Evolutionary conservation across 768 basidiomycete species (phyloP), one percentile per base, ranked within the genome.

Genomic region (Psilocybe cubensis): DNA sequence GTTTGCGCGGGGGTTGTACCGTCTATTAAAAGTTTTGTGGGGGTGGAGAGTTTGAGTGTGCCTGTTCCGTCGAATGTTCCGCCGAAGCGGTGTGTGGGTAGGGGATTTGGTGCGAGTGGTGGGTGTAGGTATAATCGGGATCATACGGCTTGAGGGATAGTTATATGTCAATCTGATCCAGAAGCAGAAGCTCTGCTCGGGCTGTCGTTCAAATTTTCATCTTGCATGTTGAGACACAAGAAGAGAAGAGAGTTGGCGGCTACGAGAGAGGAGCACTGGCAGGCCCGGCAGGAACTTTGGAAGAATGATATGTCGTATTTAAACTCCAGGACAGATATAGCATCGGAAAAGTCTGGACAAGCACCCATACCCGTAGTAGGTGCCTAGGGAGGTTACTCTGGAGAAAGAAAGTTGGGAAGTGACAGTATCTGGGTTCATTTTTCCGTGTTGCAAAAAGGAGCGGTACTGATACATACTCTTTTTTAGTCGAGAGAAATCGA

Each of bases 381-480:
- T 89, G 87, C 60, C 73, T 98, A 12, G 93, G 84, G 0, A 82
- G 94, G 40, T 78, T 96, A 17, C 64, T 94, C 25, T 92, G 89
- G 88, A 74, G 65, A 24, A 81, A 78, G 52, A 68, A 84, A 82
- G 58, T 73, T 81, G 33, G 86, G 88, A 2, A 67, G 70, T 10
- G 71, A 74, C 14, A 84, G 81, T 63, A 62, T 63, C 44, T 89
- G 87, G 88, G 90, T 91, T 63, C 8, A 82, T 72, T 11, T 29
- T 33, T 20, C 31, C 9, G 35, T 57, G 28, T 38, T 31, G 46
- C 28, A n/a, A 4, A 17, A 27, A 41, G 12, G 28, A 45, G 33
- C 49, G n/a, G n/a, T 42, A 24, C 35, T 17, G 50, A 50, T 58
- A 23, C 33, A 24, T 55, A 11, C 23, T 51, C 24, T 33, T 14